Base-by-base conservation (phyloP, 768 basidiomycete genomes). In the Podaxis sp. region DNA sequence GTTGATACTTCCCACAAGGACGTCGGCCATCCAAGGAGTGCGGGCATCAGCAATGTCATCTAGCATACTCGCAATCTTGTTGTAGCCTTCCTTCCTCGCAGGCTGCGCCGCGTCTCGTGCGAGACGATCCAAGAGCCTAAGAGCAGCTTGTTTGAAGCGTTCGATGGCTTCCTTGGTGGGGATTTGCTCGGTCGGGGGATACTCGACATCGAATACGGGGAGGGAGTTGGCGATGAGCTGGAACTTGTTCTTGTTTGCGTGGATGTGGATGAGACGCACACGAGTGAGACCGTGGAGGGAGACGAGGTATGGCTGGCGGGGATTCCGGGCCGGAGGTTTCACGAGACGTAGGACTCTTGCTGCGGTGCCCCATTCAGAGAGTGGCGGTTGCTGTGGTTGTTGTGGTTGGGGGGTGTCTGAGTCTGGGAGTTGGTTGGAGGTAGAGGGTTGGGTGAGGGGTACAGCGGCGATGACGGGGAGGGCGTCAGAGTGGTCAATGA, bases 1-100 rank as follows among this genome's bases (percentile, higher is more conserved):
- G 57, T 85, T 83, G 19, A 88, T 74, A n/a, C 76, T 81, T 9
- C 87, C 81, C 15, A 92, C 80, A 38, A 93, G 80, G 12, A 92
- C 85, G 68, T 93, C 92, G 0, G 90, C 89, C 81, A 92, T 86
- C 85, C 88, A 90, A 3, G 86, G 82, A 0, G 87, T 84, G 30
- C 85, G 77, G 8, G 83, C 80, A 66, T 84, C 81, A 0, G 87
- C 81, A 15, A 88, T 80, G 40, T 93, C 89, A 63, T 92, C 90
- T 9, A 93, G 77, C 84, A 92, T 88, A 36, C 76, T 77, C 2
- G 87, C 80, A 58, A 92, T 85, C 73, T 87, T 89, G 68, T 80
- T 72, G 75, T 87, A 92, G 6, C 84, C 85, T 38, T 92, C 91
- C 63, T 84, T 84, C 63, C 85, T 79, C 26, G 81, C 73, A 55